Conservation (phyloP, 352 stramenopile genomes). For the Phytophthora sp. region DNA sequence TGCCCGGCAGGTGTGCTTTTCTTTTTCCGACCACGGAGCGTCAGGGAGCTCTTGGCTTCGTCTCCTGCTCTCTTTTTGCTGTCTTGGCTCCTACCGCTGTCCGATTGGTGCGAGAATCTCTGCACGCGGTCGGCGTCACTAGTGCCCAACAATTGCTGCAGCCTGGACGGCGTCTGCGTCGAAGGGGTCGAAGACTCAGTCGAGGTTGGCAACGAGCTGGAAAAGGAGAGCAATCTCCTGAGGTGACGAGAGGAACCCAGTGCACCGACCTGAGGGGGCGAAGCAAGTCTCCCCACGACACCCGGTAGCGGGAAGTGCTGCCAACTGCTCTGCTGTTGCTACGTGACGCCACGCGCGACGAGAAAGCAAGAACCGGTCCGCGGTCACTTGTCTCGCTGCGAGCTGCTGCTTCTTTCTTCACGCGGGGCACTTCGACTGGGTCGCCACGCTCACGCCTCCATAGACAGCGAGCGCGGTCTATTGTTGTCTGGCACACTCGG, state of each 20-base stretch:
- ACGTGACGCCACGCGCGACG: background rate
- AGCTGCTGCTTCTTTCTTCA: constrained; percentile 2
- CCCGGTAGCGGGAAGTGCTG: constrained; percentile 5
- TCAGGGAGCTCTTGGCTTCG: constrained; percentile 4
- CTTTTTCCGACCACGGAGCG: constrained; percentile 40
- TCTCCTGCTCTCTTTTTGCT: background rate
- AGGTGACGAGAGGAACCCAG: constrained; percentile 24
- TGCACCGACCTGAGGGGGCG: constrained; percentile 6
- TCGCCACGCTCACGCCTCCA: constrained; percentile 26
- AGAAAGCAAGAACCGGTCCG: background rate
- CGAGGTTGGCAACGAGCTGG: constrained; percentile 20
- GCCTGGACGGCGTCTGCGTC: constrained; percentile 3
- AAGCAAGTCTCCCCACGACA: constrained; percentile 31
- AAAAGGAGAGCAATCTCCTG: constrained; percentile 35
- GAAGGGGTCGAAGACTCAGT: constrained; percentile 5
- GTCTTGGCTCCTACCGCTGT: constrained; percentile 23
- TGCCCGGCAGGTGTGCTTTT: constrained; percentile 24
- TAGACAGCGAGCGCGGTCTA: constrained; percentile 20
- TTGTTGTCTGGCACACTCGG: constrained; percentile 24
- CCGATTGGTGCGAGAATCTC: constrained; percentile 31
- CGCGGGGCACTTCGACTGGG: constrained; percentile 19
- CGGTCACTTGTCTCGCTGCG: background rate
- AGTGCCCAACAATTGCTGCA: constrained; percentile 6
- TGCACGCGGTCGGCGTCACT: constrained; percentile 16
- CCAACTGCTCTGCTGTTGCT: background rate